Percentiles rank a stretch among this genome's conserved stretches.
These are phyloP conservation scores for Pyricularia sp. DNA, from an alignment of 2,329 filamentous ascomycete species.

Conservation along the genomic window DNA sequence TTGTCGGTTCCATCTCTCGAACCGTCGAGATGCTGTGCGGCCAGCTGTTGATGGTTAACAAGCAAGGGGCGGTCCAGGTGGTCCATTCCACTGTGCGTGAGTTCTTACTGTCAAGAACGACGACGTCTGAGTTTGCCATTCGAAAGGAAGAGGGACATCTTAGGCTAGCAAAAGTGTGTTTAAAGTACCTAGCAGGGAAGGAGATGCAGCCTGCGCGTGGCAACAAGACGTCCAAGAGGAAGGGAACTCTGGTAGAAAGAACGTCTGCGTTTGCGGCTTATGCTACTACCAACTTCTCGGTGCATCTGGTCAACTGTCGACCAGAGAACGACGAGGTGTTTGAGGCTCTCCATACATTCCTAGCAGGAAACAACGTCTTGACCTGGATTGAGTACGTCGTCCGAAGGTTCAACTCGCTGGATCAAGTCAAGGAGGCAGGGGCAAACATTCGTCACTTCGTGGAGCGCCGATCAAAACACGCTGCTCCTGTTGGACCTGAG, in stretches of 20 bases:
- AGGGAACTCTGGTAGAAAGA: conserved; percentile 3
- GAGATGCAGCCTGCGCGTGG: conserved; percentile 21
- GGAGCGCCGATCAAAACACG: not conserved
- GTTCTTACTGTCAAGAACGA: conserved; percentile 15
- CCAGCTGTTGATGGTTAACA: conserved; percentile 25
- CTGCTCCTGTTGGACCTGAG: not conserved
- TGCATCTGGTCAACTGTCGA: conserved; percentile 21
- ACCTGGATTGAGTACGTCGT: conserved; percentile 18
- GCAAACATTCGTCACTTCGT: not conserved
- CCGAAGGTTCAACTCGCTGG: conserved; percentile 1
- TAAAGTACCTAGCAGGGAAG: conserved; percentile 21
- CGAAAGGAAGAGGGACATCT: conserved; percentile 18
- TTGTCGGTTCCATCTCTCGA: conserved; percentile 6
- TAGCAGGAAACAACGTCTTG: conserved; percentile 30
- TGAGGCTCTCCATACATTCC: conserved; percentile 52
- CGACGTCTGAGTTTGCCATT: conserved; percentile 19
- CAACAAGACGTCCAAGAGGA: conserved; percentile 5
- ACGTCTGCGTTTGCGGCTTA: conserved; percentile 18
- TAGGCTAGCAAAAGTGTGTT: conserved; percentile 22
- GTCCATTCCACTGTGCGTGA: conserved; percentile 28
- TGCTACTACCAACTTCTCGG: conserved; percentile 21
- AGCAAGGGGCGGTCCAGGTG: conserved; percentile 20
- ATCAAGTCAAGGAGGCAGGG: not conserved
- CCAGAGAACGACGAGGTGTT: conserved; percentile 19
- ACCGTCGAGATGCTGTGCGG: conserved; percentile 20